Evolutionary conservation across 2,329 filamentous ascomycete genomes (phyloP).

Genomic region (Nothophaeocryptopus gaeumannii): DNA sequence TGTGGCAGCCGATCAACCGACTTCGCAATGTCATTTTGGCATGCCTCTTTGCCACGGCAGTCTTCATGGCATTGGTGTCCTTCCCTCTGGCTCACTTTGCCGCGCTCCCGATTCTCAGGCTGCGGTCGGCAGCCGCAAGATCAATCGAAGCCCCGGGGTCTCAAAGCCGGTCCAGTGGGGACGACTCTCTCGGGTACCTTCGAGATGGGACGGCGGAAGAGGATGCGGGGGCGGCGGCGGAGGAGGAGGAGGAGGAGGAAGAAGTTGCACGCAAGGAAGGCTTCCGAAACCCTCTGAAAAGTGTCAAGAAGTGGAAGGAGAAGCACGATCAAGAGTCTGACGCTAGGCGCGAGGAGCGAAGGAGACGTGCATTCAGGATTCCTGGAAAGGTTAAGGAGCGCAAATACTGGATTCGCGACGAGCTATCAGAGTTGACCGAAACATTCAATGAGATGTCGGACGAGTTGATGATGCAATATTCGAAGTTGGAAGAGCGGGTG

Average conservation of each 20-base stretch:
- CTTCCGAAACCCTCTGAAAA: slow-evolving; percentile 35
- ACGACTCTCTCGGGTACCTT: slow-evolving; percentile 30
- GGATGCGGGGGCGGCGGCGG: slow-evolving; percentile 29
- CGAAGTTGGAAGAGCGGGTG: slow-evolving; percentile 78
- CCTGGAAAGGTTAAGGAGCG: slow-evolving; percentile 75
- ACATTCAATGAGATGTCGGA: slow-evolving; percentile 96
- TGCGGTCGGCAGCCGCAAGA: slow-evolving; percentile 72
- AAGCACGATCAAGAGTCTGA: slow-evolving; percentile 26
- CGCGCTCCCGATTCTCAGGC: slow-evolving; percentile 72
- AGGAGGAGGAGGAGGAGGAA: slow-evolving; percentile 32
- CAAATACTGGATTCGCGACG: slow-evolving; percentile 75
- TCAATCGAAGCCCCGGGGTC: slow-evolving; percentile 65
- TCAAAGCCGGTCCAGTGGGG: slow-evolving; percentile 39
- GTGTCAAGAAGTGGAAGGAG: slow-evolving; percentile 35
- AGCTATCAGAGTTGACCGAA: slow-evolving; percentile 74
- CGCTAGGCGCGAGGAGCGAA: slow-evolving; percentile 35
- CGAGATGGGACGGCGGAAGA: slow-evolving; percentile 39
- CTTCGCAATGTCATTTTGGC: slow-evolving; percentile 78
- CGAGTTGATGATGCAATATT: slow-evolving; percentile 82
- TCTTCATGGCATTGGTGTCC: slow-evolving; percentile 65
- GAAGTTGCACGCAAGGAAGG: slow-evolving; percentile 46
- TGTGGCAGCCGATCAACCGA: slow-evolving; percentile 69
- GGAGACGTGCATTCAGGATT: slow-evolving; percentile 67
- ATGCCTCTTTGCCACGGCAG: slow-evolving; percentile 80
- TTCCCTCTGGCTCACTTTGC: slow-evolving; percentile 79